Evolutionary conservation across 257 asterid species (phyloP).

Genomic region (Paulownia fortunei): DNA sequence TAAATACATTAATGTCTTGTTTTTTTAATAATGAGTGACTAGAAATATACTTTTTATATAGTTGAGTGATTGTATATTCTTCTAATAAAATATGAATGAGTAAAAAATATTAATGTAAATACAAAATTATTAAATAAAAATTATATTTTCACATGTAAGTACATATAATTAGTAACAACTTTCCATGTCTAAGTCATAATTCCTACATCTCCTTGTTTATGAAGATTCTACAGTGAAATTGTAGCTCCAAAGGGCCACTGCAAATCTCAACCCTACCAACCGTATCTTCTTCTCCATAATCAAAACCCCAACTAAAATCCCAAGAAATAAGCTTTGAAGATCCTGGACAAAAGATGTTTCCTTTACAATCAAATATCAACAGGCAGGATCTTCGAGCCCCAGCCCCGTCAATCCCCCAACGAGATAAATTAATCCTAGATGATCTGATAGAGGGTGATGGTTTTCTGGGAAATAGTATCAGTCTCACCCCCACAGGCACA

Average conservation of each 20-base stretch:
- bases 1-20: no score
- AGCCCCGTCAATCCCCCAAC: neutral
- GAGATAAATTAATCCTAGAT: neutral
- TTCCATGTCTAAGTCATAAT: no score
- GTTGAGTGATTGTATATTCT: no score
- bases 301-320: neutral
- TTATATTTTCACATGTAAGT: no score
- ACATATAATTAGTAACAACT: no score
- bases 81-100: neutral
- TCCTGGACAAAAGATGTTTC: neutral
- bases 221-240: neutral
- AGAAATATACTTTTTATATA: no score
- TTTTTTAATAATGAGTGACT: no score
- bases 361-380: neutral
- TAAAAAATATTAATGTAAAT: no score
- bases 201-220: neutral
- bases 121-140: no score
- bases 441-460: neutral
- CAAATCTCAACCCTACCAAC: conserved; percentile 18
- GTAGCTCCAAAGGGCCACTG: neutral
- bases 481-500: neutral
- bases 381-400: neutral
- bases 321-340: neutral
- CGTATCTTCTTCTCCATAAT: neutral
- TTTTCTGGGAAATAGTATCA: neutral